These are phyloP conservation scores for Endogone sp. DNA, from an alignment of 192 early-diverging fungal genomes.

Conservation along the genomic window DNA sequence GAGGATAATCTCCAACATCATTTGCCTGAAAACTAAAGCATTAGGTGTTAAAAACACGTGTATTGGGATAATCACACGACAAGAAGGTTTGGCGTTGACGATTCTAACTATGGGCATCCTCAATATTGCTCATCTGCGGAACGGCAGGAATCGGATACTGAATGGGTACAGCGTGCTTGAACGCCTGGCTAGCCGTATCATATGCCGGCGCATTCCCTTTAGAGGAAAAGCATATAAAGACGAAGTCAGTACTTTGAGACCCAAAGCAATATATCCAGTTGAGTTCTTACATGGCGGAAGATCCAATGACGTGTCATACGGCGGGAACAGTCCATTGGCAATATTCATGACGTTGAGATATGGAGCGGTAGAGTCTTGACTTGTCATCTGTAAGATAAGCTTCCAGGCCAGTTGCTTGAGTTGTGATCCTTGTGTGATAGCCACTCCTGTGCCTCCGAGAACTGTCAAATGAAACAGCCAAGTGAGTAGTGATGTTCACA, in stretches of 20 bases:
- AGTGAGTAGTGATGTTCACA: not conserved
- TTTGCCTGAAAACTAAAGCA: too few species aligned
- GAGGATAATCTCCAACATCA: slow-evolving; percentile 1
- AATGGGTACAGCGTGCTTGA: slow-evolving; percentile 13
- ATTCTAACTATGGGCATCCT: slow-evolving; percentile 7
- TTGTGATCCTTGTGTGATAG: slow-evolving; percentile 5
- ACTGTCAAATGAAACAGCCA: not conserved
- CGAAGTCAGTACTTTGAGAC: too few species aligned
- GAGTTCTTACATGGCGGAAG: slow-evolving; percentile 5
- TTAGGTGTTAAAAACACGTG: too few species aligned
- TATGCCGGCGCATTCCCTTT: not conserved
- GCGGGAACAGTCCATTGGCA: slow-evolving; percentile 6
- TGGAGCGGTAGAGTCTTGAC: not conserved
- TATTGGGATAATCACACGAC: too few species aligned
- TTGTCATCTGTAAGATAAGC: slow-evolving; percentile 7
- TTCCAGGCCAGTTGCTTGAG: slow-evolving; percentile 11
- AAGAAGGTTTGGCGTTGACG: not conserved
- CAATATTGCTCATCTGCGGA: slow-evolving; percentile 5
- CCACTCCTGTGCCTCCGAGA: slow-evolving; percentile 8
- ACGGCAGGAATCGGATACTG: slow-evolving; percentile 7
- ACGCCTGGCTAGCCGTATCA: not conserved
- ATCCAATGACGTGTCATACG: slow-evolving; percentile 10
- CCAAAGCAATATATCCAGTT: not conserved
- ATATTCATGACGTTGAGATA: slow-evolving; percentile 1
- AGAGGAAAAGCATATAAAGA: too few species aligned